A percentile compares a stretch with the other conserved stretches of the same genome.
Conservation (phyloP, 2,329 filamentous ascomycete genomes). For the Pseudocercospora pini-densiflorae region DNA sequence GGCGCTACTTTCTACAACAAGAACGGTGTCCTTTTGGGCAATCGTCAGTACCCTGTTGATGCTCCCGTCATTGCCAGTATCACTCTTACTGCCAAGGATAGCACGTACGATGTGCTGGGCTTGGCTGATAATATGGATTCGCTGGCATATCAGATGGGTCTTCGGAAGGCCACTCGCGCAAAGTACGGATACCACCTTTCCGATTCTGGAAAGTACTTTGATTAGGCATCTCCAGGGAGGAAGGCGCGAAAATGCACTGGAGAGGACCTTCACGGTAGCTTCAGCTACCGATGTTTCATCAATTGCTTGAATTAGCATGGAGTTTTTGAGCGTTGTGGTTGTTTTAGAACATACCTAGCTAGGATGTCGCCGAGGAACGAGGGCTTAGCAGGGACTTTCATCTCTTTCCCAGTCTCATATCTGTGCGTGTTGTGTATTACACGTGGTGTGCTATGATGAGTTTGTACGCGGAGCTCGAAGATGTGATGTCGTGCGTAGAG, state of each 20-base stretch:
- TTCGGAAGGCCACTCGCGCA: background rate
- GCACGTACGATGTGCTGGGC: slow-evolving; percentile 6
- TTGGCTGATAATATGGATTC: slow-evolving; percentile 14
- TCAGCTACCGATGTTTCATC: background rate
- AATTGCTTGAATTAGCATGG: background rate
- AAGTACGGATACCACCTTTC: background rate
- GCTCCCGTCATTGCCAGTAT: slow-evolving; percentile 10
- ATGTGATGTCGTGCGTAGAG: background rate
- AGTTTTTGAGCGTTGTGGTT: background rate
- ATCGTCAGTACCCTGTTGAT: background rate
- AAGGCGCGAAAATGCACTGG: background rate
- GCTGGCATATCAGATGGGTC: slow-evolving; percentile 7
- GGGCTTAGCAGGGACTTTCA: slow-evolving; percentile 8
- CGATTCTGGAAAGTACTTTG: background rate
- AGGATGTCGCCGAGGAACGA: slow-evolving; percentile 8
- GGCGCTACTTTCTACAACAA: slow-evolving; percentile 14
- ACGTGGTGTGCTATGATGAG: background rate
- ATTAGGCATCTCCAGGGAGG: slow-evolving; percentile 4
- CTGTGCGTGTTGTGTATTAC: background rate
- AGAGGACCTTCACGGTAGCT: background rate
- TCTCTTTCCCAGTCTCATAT: background rate
- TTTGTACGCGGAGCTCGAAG: background rate
- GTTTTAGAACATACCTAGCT: slow-evolving; percentile 10
- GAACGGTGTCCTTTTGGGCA: slow-evolving; percentile 6
- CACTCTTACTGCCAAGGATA: slow-evolving; percentile 10